phyloP scores from a whole-genome alignment of 2,329 filamentous ascomycete species.

The Pseudodiploospora longispora region DNA sequence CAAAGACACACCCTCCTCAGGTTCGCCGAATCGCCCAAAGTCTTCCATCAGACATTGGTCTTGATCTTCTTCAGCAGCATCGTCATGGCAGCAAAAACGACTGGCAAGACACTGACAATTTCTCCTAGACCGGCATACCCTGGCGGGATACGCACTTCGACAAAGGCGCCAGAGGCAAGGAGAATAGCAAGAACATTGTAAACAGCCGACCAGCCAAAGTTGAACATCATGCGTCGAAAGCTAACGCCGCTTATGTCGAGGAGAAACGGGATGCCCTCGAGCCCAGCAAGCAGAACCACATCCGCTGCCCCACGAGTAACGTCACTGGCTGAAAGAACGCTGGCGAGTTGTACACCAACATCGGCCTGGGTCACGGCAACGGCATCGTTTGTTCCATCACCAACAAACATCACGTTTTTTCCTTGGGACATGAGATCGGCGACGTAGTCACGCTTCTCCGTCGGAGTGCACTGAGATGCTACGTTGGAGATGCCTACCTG shows the following conservation, averaged over 20 bases:
- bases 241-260: slow-evolving; percentile 63
- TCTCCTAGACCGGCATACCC: slow-evolving; percentile 53
- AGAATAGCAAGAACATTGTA: slow-evolving; percentile 76
- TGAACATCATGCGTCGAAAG: slow-evolving; percentile 71
- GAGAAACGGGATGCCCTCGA: slow-evolving; percentile 63
- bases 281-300: slow-evolving; percentile 71
- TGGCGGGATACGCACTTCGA: slow-evolving; percentile 40
- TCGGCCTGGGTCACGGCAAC: slow-evolving; percentile 77
- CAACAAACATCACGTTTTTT: slow-evolving; percentile 56
- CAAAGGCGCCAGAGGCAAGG: slow-evolving; percentile 65
- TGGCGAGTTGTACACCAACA: slow-evolving; percentile 65
- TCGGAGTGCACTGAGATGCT: slow-evolving; percentile 50
- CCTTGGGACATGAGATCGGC: slow-evolving; percentile 23
- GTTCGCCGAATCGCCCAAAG: too few species aligned
- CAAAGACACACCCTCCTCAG: too few species aligned
- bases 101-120: slow-evolving; percentile 56
- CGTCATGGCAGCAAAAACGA: slow-evolving; percentile 33
- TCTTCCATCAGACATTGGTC: not conserved
- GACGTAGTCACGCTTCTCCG: slow-evolving; percentile 47
- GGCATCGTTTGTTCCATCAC: slow-evolving; percentile 84
- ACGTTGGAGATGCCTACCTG: slow-evolving; percentile 64
- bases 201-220: slow-evolving; percentile 77
- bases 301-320: slow-evolving; percentile 73
- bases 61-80: slow-evolving; percentile 19
- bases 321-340: slow-evolving; percentile 75